Conservation (phyloP, 140 eudicot genomes). For the Ambrosia hybrid region DNA sequence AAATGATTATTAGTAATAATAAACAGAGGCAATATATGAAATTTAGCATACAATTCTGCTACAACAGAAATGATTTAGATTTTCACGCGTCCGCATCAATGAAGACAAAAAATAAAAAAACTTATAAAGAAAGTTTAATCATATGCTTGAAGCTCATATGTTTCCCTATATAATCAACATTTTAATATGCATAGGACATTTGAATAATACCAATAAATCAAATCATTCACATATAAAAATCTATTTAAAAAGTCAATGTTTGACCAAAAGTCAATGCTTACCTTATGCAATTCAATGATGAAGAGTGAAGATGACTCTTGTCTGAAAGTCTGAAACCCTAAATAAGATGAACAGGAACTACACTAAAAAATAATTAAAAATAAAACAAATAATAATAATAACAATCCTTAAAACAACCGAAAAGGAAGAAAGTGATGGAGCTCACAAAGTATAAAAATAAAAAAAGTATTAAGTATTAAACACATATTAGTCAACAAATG, state of each 20-base stretch:
- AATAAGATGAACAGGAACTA: slow-evolving; percentile 24
- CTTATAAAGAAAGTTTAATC: slow-evolving; percentile 6
- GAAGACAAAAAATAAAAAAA: slow-evolving; percentile 7
- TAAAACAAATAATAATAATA: not conserved
- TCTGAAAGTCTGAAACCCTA: slow-evolving; percentile 30
- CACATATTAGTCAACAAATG: not conserved
- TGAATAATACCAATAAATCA: slow-evolving; percentile 11
- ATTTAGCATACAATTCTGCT: slow-evolving; percentile 15
- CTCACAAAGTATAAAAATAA: slow-evolving; percentile 7
- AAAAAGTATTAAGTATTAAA: not conserved
- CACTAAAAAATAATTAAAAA: slow-evolving; percentile 8
- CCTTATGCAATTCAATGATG: slow-evolving; percentile 32
- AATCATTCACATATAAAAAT: slow-evolving; percentile 9
- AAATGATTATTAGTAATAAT: not conserved
- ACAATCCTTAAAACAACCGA: slow-evolving; percentile 12
- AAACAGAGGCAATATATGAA: not conserved
- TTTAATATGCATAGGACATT: slow-evolving; percentile 9
- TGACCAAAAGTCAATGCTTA: slow-evolving; percentile 18
- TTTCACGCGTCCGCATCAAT: slow-evolving; percentile 27
- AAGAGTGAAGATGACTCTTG: slow-evolving; percentile 27
- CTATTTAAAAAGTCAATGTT: slow-evolving; percentile 3
- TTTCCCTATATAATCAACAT: not conserved
- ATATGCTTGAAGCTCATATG: slow-evolving; percentile 26
- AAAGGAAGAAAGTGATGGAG: slow-evolving; percentile 16
- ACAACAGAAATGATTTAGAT: slow-evolving; percentile 2